phyloP scores from a whole-genome alignment of 148 eudicot species.

The Polygonum maritimum region DNA sequence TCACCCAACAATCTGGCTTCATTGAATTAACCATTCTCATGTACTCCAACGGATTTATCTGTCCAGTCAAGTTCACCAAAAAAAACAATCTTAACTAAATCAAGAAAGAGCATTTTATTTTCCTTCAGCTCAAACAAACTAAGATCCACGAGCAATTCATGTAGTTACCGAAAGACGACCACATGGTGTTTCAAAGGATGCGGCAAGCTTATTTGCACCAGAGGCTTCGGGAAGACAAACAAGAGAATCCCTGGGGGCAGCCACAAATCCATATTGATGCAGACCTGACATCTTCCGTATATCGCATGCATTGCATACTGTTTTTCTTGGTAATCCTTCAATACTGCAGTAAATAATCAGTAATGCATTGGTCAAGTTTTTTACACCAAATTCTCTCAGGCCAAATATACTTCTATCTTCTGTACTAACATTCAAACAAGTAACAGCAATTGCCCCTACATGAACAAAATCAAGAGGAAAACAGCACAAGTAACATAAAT shows the following conservation, averaged over 20 bases:
- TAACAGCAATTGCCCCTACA: not conserved
- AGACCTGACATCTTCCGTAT: conserved; percentile 56
- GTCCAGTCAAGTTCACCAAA: not conserved
- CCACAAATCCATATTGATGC: conserved; percentile 47
- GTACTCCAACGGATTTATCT: conserved; percentile 65
- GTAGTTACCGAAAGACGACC: conserved; percentile 64
- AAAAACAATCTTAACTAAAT: not conserved
- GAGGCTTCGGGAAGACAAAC: conserved; percentile 47
- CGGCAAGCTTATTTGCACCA: conserved; percentile 53
- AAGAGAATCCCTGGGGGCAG: conserved; percentile 59
- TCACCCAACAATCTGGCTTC: conserved; percentile 66
- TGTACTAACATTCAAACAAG: not conserved
- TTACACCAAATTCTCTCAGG: not conserved
- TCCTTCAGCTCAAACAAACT: not conserved
- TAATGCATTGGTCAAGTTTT: not conserved
- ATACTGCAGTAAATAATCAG: conserved; percentile 21
- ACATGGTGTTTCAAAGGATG: conserved; percentile 74
- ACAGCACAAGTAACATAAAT: not conserved
- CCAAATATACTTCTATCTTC: not conserved
- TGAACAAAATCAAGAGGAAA: not conserved
- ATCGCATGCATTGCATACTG: conserved; percentile 52
- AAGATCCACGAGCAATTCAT: not conserved
- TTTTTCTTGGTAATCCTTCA: conserved; percentile 39
- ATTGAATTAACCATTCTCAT: conserved; percentile 51
- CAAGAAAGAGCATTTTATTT: not conserved